phyloP scores from a whole-genome alignment of 2,329 filamentous ascomycete species.

The Ophiostoma sp. region DNA sequence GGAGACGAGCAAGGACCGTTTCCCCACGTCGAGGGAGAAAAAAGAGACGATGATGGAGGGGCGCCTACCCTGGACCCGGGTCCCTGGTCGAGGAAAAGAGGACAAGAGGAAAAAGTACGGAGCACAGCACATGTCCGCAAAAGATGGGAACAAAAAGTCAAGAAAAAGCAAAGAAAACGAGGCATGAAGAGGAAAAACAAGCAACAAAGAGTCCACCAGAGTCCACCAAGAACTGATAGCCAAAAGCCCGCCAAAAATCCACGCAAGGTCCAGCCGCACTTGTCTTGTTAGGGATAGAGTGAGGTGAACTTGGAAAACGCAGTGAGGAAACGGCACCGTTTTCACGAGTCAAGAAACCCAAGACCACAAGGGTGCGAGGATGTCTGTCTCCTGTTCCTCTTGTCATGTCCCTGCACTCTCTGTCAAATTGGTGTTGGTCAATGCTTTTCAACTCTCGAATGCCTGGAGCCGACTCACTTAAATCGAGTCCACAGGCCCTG shows the following conservation, averaged over 20 bases:
- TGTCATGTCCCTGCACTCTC: not conserved
- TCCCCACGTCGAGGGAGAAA: not conserved
- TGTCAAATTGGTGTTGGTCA: not conserved
- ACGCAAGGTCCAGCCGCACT: not conserved
- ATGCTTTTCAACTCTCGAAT: not conserved
- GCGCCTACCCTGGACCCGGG: not conserved
- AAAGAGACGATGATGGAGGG: not conserved
- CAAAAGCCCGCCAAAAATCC: too few relatives aligned
- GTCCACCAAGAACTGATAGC: too few relatives aligned
- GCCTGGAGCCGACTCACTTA: not conserved
- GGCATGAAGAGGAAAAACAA: not conserved
- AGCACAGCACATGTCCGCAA: not conserved
- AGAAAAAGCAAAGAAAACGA: not conserved
- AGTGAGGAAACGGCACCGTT: not conserved
- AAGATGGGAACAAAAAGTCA: not conserved
- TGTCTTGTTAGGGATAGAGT: not conserved
- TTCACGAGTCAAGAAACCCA: not conserved
- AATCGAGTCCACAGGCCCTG: not conserved
- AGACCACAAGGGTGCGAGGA: not conserved
- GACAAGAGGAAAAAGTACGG: not conserved
- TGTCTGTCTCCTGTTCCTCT: not conserved
- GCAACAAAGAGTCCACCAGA: not conserved
- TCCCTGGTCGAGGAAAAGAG: not conserved
- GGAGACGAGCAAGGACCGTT: not conserved
- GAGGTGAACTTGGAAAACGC: not conserved